A percentile compares a stretch with the other conserved stretches of the same genome.
Evolutionary conservation across 257 asterid genomes (phyloP).

Genomic region (Petunia axillaris): DNA sequence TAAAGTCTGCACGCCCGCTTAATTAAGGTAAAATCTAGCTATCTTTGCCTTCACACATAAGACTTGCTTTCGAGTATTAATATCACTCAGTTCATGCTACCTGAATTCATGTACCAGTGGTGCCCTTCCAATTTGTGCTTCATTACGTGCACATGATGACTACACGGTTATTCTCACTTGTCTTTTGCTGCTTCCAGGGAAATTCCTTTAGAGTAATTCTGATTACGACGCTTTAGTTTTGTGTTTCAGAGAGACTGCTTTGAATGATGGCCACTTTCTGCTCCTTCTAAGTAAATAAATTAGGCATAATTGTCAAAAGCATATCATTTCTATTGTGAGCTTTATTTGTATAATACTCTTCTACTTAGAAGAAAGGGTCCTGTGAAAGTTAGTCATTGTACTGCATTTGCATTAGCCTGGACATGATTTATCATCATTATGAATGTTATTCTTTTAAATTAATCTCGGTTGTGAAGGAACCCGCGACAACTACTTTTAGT

Average conservation of each 20-base stretch:
- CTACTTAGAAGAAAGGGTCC: not conserved
- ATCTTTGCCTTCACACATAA: not conserved
- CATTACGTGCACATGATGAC: not conserved
- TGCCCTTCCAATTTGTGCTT: not conserved
- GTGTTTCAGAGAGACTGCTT: slow-evolving; percentile 2
- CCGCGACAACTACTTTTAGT: not conserved
- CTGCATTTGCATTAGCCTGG: slow-evolving; percentile 8
- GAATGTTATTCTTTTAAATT: not conserved
- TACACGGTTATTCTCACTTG: not conserved
- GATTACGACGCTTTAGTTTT: not conserved
- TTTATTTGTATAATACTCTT: not conserved
- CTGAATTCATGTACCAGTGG: not conserved
- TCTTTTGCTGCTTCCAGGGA: not conserved
- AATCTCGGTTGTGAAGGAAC: not conserved
- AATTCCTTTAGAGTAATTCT: not conserved
- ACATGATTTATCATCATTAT: not conserved
- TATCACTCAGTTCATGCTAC: not conserved
- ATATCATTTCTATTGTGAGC: slow-evolving; percentile 8
- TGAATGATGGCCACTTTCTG: not conserved
- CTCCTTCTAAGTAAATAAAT: not conserved
- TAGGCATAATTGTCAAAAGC: not conserved
- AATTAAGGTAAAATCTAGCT: not conserved
- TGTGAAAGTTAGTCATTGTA: not conserved
- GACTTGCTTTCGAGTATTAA: not conserved
- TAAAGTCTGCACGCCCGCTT: not conserved